Conservation (phyloP, 2,329 filamentous ascomycete genomes). For the Colletotrichum orchidophilum region DNA sequence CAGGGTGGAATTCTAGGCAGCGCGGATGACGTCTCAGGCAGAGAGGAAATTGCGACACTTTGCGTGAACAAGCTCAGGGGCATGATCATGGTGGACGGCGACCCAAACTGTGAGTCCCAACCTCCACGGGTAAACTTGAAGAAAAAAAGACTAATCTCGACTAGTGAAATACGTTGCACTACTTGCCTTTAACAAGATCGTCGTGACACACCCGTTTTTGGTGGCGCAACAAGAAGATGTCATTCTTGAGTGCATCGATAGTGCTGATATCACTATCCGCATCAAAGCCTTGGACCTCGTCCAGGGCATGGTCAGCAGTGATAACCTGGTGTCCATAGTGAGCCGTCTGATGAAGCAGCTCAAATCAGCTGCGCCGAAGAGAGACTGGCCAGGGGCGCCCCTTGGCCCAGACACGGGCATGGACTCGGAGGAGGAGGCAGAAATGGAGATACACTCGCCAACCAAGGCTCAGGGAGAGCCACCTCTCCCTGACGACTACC, state of each 20-base stretch:
- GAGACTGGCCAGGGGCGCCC: conserved; percentile 58
- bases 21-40: conserved; percentile 80
- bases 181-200: conserved; percentile 95
- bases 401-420: conserved; percentile 51
- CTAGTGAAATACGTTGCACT: conserved; percentile 94
- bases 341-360: conserved; percentile 89
- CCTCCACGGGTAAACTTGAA: neutral
- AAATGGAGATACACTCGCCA: conserved; percentile 51
- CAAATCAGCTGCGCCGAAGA: conserved; percentile 66
- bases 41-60: conserved; percentile 89
- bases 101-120: conserved; percentile 81
- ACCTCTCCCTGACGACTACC: conserved; percentile 86
- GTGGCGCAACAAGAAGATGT: conserved; percentile 95
- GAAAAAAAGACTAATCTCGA: conserved; percentile 12
- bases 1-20: conserved; percentile 93
- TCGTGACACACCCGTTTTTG: conserved; percentile 84
- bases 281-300: conserved; percentile 92
- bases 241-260: conserved; percentile 95
- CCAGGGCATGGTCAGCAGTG: conserved; percentile 90
- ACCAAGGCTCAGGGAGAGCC: conserved; percentile 54
- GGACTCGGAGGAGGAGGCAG: conserved; percentile 62
- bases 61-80: conserved; percentile 93
- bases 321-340: conserved; percentile 86
- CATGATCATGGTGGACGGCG: conserved; percentile 93
- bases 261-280: conserved; percentile 93